A percentile compares a stretch with the other conserved stretches of the same genome.
phyloP scores from a whole-genome alignment of 2,329 filamentous ascomycete genomes.

The Fusarium brachygibbosum region DNA sequence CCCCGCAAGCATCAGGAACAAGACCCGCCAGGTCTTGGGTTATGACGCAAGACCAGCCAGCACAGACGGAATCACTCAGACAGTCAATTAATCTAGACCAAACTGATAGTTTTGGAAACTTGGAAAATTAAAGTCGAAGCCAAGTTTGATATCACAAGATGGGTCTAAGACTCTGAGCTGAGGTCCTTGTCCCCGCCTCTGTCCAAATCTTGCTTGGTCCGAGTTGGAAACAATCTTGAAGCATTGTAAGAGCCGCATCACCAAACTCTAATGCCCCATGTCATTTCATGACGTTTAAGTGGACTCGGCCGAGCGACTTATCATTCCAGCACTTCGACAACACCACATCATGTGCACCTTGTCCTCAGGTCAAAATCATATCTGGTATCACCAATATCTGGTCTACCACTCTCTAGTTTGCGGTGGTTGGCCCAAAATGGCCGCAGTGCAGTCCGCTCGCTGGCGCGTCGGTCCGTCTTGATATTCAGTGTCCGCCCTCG shows the following conservation, averaged over 20 bases:
- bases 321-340: constrained; percentile 19
- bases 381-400: neutral
- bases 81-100: constrained; percentile 8
- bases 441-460: neutral
- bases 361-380: neutral
- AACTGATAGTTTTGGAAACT: constrained; percentile 12
- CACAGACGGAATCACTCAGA: constrained; percentile 2
- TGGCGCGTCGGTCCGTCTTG: constrained; percentile 10
- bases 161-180: constrained; percentile 2
- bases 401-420: neutral
- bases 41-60: constrained; percentile 41
- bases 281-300: constrained; percentile 39
- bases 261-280: constrained; percentile 35
- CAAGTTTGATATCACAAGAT: constrained; percentile 7
- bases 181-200: neutral
- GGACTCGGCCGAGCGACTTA: constrained; percentile 30
- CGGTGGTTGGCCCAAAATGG: neutral
- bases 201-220: neutral
- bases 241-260: constrained; percentile 34
- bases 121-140: constrained; percentile 10
- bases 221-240: constrained; percentile 6
- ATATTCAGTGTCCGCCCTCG: constrained; percentile 17
- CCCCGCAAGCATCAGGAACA: constrained; percentile 20
- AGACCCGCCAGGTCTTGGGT: constrained; percentile 32
- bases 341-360: neutral